These are phyloP conservation scores for Candida oleophila DNA, from an alignment of 805 yeast species.

Conservation along the genomic window DNA sequence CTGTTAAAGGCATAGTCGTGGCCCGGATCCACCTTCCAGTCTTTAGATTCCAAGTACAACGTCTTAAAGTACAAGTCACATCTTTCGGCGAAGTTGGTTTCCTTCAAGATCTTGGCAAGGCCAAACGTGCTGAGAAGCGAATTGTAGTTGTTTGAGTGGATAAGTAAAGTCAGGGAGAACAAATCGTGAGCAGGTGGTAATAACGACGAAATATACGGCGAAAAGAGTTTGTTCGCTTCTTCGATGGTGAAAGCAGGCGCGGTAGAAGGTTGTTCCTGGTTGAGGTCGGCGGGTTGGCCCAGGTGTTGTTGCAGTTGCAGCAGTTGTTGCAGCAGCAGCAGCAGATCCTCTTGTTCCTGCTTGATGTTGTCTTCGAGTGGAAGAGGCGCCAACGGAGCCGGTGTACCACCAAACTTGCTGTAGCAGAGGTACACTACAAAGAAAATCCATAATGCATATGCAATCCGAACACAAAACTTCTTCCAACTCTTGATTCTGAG, in stretches of 20 bases:
- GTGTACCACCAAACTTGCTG: background rate
- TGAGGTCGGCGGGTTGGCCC: no score
- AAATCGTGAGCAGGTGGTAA: background rate
- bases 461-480: background rate
- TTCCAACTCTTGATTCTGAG: background rate
- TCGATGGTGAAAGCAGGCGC: background rate
- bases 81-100: conserved; percentile 12
- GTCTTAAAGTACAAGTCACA: conserved; percentile 24
- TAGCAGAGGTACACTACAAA: background rate
- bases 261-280: background rate
- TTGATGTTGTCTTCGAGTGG: background rate
- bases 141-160: conserved; percentile 3
- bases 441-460: background rate
- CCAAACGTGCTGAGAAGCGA: background rate
- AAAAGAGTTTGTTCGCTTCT: background rate
- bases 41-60: conserved; percentile 7
- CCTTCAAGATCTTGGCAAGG: conserved; percentile 11
- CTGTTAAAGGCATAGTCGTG: conserved; percentile 13
- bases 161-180: background rate
- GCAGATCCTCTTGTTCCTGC: background rate
- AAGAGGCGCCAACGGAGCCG: background rate
- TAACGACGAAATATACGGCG: background rate
- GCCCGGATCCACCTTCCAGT: conserved; percentile 18
- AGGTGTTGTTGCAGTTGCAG: no score
- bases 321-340: no score